Percentiles rank a stretch among this genome's conserved stretches.
Evolutionary conservation across 2,329 filamentous ascomycete genomes (phyloP).

Genomic region (Harringtonia aguacate): DNA sequence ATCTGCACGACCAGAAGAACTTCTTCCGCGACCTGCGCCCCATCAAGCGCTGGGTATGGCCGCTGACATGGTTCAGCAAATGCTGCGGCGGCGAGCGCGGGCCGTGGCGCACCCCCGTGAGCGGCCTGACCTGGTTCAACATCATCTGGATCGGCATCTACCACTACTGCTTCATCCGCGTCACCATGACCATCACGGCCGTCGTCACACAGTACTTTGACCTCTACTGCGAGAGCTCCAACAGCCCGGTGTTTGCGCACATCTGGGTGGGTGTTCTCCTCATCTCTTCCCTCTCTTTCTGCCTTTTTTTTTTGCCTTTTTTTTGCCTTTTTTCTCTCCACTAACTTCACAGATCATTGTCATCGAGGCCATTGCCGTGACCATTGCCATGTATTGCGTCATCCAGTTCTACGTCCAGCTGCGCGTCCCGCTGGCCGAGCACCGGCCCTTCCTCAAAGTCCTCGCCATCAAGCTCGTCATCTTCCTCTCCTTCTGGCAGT

Average conservation of each 20-base stretch:
- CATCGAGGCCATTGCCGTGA: conserved; percentile 62
- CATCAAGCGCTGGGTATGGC: conserved; percentile 63
- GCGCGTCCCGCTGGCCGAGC: conserved; percentile 52
- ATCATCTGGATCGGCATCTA: conserved; percentile 74
- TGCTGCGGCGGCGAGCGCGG: conserved; percentile 61
- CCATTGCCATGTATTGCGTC: conserved; percentile 79
- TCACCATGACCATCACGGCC: conserved; percentile 68
- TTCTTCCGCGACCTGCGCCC: conserved; percentile 63
- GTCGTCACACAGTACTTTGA: conserved; percentile 60
- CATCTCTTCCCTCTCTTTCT: not conserved
- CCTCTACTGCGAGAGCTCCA: conserved; percentile 68
- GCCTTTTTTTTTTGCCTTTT: not conserved
- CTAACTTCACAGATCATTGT: conserved; percentile 39
- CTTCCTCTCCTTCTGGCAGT: conserved; percentile 87
- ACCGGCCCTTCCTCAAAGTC: conserved; percentile 70
- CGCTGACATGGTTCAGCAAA: conserved; percentile 57
- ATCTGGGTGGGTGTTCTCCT: conserved; percentile 52
- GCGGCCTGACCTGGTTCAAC: conserved; percentile 85
- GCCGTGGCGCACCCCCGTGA: conserved; percentile 62
- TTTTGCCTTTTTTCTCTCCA: not conserved
- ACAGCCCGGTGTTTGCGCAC: conserved; percentile 70
- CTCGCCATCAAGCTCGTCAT: conserved; percentile 83
- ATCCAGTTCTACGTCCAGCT: conserved; percentile 82
- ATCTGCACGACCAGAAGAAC: conserved; percentile 69
- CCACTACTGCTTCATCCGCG: conserved; percentile 75